Percentiles rank a stretch among this genome's conserved stretches.
These are phyloP conservation scores for Tylopilus sp. DNA, from an alignment of 768 basidiomycete genomes.

Conservation along the genomic window DNA sequence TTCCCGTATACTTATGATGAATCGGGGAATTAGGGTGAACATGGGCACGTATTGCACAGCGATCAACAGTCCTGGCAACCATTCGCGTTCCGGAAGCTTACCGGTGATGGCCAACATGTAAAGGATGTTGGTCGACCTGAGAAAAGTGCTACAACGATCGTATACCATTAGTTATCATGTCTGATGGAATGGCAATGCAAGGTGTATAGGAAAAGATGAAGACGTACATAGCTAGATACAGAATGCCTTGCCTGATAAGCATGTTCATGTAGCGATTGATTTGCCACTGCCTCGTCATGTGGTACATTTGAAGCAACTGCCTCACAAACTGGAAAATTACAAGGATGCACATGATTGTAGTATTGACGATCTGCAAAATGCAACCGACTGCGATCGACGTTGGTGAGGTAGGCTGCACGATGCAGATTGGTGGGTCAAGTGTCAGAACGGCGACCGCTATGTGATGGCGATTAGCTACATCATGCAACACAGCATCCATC, in stretches of 20 bases:
- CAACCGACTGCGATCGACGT: neutral
- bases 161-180: neutral
- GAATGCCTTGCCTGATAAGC: neutral
- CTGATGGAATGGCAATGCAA: no score
- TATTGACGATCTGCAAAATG: neutral
- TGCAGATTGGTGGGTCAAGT: neutral
- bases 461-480: neutral
- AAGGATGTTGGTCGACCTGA: neutral
- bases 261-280: neutral
- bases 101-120: neutral
- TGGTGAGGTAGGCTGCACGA: neutral
- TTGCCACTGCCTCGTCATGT: neutral
- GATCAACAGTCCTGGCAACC: neutral
- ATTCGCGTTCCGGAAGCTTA: neutral
- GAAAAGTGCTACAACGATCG: neutral
- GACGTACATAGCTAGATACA: neutral
- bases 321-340: neutral
- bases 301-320: neutral
- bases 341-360: neutral
- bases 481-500: neutral
- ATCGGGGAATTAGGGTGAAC: neutral
- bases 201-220: neutral
- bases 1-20: neutral
- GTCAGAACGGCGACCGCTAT: neutral
- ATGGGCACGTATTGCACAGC: neutral